Base-by-base conservation (phyloP, 495 filamentous ascomycete genomes). In the Corynascus novoguineensis region DNA sequence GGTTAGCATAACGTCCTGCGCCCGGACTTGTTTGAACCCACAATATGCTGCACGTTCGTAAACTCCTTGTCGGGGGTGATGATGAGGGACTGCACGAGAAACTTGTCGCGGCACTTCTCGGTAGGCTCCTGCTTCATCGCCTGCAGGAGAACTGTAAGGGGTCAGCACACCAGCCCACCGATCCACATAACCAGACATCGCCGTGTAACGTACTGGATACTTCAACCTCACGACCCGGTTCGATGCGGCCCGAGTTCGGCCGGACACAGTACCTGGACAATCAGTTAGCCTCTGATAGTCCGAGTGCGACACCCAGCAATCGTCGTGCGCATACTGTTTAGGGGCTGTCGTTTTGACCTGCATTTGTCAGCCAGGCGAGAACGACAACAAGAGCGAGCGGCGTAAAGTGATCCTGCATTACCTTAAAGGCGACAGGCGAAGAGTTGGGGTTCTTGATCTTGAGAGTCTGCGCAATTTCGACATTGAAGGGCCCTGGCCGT, bases 311-410 rank as follows among this genome's bases (percentile, higher is more conserved):
- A 25, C 22, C n/a, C 35, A 3, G 44, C 42, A 38, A 34, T 37
- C 21, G 27, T 21, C 27, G 40, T 40, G 53, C 29, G 59, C 89
- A 66, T 89, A 98, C 92, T 97, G 92, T 74, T 98, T 97, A 6
- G 95, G 93, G 27, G 95, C 95, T 55, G 93, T 98, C 37, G 93
- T 98, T 84, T 98, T 98, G 69, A 98, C 93, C 92, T 97, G 56
- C 37, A 14, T 15, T n/a, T 19, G 56, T 58, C 34, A 58, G 56
- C n/a, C 28, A 17, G 5, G 21, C 7, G 12, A 11, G 7, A 1
- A 51, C 12, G 3, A 3, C 4, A 21, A 5, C 9, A 41, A 4
- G 4, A 15, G 11, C 14, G 29, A 21, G 10, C 14, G 4, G 7
- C 7, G 34, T n/a, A n/a, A 10, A 35, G 1, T 17, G 37, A 29